Evolutionary conservation across 1,139 yeast genomes (phyloP), one percentile per base, ranked within the genome.

Genomic region (Geotrichum siamense): DNA sequence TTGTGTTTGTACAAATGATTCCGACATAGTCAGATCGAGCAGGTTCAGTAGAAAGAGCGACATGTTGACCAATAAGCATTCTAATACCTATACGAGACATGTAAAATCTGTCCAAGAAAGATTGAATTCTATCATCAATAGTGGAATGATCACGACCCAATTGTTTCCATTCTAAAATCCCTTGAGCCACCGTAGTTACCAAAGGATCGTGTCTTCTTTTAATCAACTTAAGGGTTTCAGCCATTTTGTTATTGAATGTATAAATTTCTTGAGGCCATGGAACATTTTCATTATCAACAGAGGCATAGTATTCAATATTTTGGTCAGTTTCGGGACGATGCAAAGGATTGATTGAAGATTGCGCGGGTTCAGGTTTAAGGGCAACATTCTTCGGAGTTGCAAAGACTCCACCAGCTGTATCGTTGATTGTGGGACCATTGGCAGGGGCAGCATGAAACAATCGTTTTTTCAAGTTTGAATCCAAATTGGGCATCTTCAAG

Each of bases 161-260:
- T 6, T 56, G 54, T 59, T 86, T 86, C 95, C 95, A 87, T 63
- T 84, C 94, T 56, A 82, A 79, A 8, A 86, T 94, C 16, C 96
- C 96, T 56, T 84, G 89, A 1, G 96, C 96, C 63, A 87, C 82
- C 0, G 95, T 86, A 9, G 94, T 83, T 10, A 87, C 96, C 0
- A 94, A 89, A 2, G 95, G 94, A 64, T 87, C 96, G 60, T 87
- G 96, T 43, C 96, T 71, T 55, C 75, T 76, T 59, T 86, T 86
- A 61, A 86, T 86, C 52, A 73, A 76, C 42, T 77, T 74, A 48
- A 86, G 68, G 0, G 85, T 70, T 43, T 79, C 79, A 43, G 79
- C 78, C 12, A 85, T 89, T 19, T 61, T 54, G 53, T 75, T 75
- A 63, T 84, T 86, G 64, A 81, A 86, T 49, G 77, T 79, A 54